A percentile compares a stretch with the other conserved stretches of the same genome.
Evolutionary conservation across 139 green algal species (phyloP).

Genomic region (Tetradesmus obliquus): DNA sequence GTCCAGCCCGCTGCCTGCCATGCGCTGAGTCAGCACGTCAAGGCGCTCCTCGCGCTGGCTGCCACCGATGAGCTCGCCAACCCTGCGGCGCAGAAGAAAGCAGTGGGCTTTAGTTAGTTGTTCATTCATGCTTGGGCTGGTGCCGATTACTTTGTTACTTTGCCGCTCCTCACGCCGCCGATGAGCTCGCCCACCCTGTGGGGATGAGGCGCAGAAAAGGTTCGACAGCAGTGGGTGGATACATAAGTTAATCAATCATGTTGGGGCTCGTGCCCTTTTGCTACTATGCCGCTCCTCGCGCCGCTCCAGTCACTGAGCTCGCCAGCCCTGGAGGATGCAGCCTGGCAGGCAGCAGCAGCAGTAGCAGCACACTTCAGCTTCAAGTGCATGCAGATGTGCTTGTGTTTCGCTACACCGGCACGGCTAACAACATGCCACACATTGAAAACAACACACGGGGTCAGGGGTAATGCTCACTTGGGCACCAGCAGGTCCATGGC

Average conservation of each 20-base stretch:
- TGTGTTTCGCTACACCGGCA: background rate
- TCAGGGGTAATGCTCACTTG: conserved; percentile 25
- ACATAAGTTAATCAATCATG: too few species aligned
- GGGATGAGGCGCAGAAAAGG: too few species aligned
- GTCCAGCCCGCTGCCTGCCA: conserved; percentile 59
- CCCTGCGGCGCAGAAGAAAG: conserved; percentile 38
- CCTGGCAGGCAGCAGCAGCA: background rate
- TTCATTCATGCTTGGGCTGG: too few species aligned
- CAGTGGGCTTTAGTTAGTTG: background rate
- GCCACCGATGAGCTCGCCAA: conserved; percentile 84
- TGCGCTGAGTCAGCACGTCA: conserved; percentile 70
- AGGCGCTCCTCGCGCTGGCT: conserved; percentile 80
- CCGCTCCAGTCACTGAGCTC: conserved; percentile 83
- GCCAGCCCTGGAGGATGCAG: conserved; percentile 53
- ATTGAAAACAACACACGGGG: background rate
- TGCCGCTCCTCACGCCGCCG: too few species aligned
- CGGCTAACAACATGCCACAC: background rate
- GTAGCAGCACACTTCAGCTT: background rate
- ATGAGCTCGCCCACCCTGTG: too few species aligned
- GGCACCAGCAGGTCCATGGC: conserved; percentile 87
- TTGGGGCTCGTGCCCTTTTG: too few species aligned
- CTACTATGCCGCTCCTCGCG: conserved; percentile 70
- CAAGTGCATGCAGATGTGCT: background rate
- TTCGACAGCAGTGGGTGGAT: too few species aligned
- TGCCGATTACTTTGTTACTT: too few species aligned